A percentile compares a stretch with the other conserved stretches of the same genome.
These are phyloP conservation scores for Lepiota venenata DNA, from an alignment of 768 basidiomycete species.

Conservation along the genomic window DNA sequence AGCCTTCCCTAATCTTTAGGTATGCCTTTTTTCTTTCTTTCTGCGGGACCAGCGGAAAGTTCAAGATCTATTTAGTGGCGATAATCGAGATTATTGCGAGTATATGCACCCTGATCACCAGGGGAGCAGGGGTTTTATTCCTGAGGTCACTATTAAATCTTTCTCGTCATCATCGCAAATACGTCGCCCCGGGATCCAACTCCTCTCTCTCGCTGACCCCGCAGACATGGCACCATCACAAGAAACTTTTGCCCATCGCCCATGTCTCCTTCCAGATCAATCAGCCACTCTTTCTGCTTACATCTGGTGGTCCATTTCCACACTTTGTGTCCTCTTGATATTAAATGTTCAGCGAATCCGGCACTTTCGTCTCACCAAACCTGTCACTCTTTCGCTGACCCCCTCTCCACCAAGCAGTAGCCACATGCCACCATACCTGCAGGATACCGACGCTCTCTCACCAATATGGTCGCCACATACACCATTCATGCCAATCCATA, in stretches of 20 bases:
- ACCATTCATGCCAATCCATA: constrained; percentile 2
- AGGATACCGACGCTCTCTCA: neutral
- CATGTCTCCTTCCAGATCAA: constrained; percentile 80
- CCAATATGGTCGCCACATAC: constrained; percentile 12
- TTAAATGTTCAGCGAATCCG: constrained; percentile 42
- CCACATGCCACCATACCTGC: neutral
- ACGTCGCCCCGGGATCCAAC: constrained; percentile 76
- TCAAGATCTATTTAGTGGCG: constrained; percentile 48
- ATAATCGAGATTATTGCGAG: constrained; percentile 92
- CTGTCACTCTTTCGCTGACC: constrained; percentile 16
- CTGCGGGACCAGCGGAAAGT: neutral
- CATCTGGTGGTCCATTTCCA: constrained; percentile 41
- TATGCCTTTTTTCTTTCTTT: constrained; percentile 18
- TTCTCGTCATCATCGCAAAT: constrained; percentile 79
- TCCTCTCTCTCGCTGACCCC: constrained; percentile 59
- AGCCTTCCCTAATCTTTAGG: constrained; percentile 73
- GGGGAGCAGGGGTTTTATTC: constrained; percentile 30
- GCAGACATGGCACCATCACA: constrained; percentile 27
- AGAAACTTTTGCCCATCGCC: constrained; percentile 54
- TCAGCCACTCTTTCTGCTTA: constrained; percentile 45
- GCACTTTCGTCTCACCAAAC: constrained; percentile 31
- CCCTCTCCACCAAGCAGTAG: constrained; percentile 13
- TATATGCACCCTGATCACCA: constrained; percentile 29
- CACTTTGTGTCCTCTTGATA: constrained; percentile 59
- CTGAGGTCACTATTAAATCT: constrained; percentile 86